A percentile compares a stretch with the other conserved stretches of the same genome.
phyloP scores from a whole-genome alignment of 441 rosid genomes.

The Hura crepitans region DNA sequence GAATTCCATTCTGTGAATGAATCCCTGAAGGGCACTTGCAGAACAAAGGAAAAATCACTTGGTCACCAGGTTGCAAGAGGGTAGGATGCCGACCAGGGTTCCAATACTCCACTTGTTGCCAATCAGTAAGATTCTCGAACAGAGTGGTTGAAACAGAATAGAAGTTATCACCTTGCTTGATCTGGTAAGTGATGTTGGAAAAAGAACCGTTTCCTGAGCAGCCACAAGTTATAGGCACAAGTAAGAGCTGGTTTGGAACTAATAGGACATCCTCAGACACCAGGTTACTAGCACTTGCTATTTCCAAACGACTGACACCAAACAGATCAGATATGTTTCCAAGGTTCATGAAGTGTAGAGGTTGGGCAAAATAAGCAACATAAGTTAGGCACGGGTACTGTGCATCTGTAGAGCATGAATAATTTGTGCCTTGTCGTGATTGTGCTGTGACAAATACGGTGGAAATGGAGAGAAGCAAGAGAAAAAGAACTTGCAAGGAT shows the following conservation, averaged over 20 bases:
- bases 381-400: conserved; percentile 35
- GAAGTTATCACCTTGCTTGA: conserved; percentile 46
- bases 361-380: conserved; percentile 34
- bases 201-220: conserved; percentile 44
- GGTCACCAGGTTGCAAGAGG: conserved; percentile 40
- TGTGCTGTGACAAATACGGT: conserved; percentile 25
- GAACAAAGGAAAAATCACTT: conserved; percentile 45
- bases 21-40: conserved; percentile 52
- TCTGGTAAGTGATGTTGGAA: conserved; percentile 47
- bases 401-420: conserved; percentile 36
- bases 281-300: conserved; percentile 48
- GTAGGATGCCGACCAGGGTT: conserved; percentile 38
- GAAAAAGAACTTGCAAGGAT: conserved; percentile 22
- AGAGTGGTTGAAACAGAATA: conserved; percentile 37
- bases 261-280: conserved; percentile 38
- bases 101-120: conserved; percentile 35
- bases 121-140: conserved; percentile 46
- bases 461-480: conserved; percentile 23
- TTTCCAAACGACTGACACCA: conserved; percentile 32
- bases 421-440: conserved; percentile 29
- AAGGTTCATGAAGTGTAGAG: conserved; percentile 39
- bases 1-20: conserved; percentile 32
- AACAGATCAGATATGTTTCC: conserved; percentile 46
- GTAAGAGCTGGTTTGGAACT: conserved; percentile 46
- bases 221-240: conserved; percentile 47